Percentiles rank a stretch among this genome's conserved stretches.
These are phyloP conservation scores for Schrenkiella parvula DNA, from an alignment of 345 rosid species.

Conservation along the genomic window DNA sequence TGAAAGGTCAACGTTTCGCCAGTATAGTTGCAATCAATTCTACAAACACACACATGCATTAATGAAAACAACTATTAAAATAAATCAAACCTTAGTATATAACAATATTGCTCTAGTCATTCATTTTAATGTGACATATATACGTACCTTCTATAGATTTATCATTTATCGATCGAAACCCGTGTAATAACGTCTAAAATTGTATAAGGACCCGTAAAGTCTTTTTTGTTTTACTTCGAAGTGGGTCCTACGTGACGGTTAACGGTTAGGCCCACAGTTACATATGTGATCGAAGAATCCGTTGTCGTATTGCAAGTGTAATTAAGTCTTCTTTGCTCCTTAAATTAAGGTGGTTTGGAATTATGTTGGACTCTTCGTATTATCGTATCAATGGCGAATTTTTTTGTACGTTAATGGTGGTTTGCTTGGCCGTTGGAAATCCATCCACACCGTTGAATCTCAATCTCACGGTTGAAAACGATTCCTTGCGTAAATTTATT, in stretches of 20 bases:
- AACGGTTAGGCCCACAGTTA: conserved; percentile 24
- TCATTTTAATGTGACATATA: not conserved
- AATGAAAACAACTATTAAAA: not conserved
- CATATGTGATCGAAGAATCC: not conserved
- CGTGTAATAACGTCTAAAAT: not conserved
- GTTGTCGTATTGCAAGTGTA: conserved; percentile 7
- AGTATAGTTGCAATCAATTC: conserved; percentile 51
- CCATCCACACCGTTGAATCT: not conserved
- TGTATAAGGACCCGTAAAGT: not conserved
- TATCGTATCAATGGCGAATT: conserved; percentile 17
- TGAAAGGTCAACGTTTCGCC: conserved; percentile 40
- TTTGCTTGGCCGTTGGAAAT: conserved; percentile 33
- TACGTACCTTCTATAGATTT: conserved; percentile 45
- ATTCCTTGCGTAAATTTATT: conserved; percentile 1
- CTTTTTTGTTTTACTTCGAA: not conserved
- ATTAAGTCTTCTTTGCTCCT: not conserved
- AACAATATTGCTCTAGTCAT: not conserved
- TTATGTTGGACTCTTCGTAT: not conserved
- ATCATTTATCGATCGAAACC: not conserved
- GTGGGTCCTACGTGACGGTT: conserved; percentile 19
- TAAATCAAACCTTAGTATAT: not conserved
- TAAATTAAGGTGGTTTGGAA: conserved; percentile 17
- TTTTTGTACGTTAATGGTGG: conserved; percentile 43
- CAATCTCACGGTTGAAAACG: conserved; percentile 19
- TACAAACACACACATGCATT: conserved; percentile 15